Evolutionary conservation across 495 filamentous ascomycete genomes (phyloP).

Genomic region (Podospora tetraspora): DNA sequence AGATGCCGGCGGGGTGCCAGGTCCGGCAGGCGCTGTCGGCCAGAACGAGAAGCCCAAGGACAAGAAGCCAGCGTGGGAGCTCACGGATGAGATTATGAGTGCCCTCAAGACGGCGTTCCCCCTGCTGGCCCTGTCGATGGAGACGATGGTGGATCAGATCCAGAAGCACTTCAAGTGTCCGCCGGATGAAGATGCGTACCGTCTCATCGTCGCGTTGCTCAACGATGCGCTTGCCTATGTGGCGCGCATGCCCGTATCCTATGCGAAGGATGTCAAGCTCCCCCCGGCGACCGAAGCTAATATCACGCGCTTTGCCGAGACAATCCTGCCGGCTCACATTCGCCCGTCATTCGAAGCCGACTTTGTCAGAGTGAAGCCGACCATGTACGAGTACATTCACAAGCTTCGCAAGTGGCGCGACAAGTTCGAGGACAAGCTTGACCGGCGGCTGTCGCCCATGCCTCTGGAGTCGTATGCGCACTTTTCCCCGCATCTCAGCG

Average conservation of each 20-base stretch:
- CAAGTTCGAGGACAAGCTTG: slow-evolving; percentile 96
- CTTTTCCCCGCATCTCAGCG: slow-evolving; percentile 84
- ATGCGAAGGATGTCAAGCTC: slow-evolving; percentile 85
- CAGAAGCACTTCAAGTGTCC: slow-evolving; percentile 98
- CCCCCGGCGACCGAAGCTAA: slow-evolving; percentile 88
- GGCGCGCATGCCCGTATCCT: slow-evolving; percentile 75
- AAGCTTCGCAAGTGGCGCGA: slow-evolving; percentile 94
- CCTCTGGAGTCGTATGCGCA: slow-evolving; percentile 57
- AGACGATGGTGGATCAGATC: slow-evolving; percentile 98
- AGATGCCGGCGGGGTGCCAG: slow-evolving; percentile 35
- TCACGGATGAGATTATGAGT: slow-evolving; percentile 90
- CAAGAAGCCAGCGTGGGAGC: slow-evolving; percentile 87
- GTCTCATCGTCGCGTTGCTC: slow-evolving; percentile 92
- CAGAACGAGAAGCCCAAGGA: slow-evolving; percentile 33
- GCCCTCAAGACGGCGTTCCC: slow-evolving; percentile 94
- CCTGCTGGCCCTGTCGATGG: slow-evolving; percentile 92
- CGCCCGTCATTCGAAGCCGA: slow-evolving; percentile 91
- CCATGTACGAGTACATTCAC: slow-evolving; percentile 95
- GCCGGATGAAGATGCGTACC: slow-evolving; percentile 95
- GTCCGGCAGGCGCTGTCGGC: slow-evolving; percentile 21
- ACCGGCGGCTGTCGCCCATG: slow-evolving; percentile 66
- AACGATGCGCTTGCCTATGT: slow-evolving; percentile 91
- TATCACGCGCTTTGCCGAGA: slow-evolving; percentile 94
- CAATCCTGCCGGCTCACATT: slow-evolving; percentile 87
- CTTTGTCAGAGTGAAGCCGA: slow-evolving; percentile 88